Evolutionary conservation across 371 early-diverging fungal genomes (phyloP), one percentile per base, ranked within the genome.

Genomic region (Lichtheimia corymbifera): DNA sequence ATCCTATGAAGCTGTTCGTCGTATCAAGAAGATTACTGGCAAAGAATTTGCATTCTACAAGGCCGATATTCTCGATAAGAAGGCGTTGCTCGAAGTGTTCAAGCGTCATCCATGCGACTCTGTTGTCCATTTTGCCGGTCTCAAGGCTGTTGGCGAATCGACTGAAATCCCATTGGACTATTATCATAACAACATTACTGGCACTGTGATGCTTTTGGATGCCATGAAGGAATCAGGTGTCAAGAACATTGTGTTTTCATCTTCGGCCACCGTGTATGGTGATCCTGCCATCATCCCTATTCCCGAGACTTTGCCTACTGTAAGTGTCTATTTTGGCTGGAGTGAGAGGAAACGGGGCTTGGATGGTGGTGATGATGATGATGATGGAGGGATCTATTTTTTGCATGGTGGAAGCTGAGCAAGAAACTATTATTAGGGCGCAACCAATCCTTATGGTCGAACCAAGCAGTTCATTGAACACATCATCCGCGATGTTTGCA

Each of bases 371-470:
- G n/a, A n/a, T n/a, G n/a, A n/a, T n/a, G n/a, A n/a, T n/a, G n/a
- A n/a, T n/a, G n/a, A n/a, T 18, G 3, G 22, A 22, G 22, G 22
- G 22, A 28, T 35, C 35, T 35, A 35, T 47, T 18, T n/a, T 47
- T 22, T n/a, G 47, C 47, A 58, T 28, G 24, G 11, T 27, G 28
- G 9, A 14, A 41, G 56, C 35, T 28, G 17, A 56, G 20, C 25
- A 13, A 35, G 27, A 35, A 40, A 17, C 66, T 66, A 2, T 61
- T 59, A 35, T 57, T 68, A 82, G 65, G 83, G 78, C 40, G 77
- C 87, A 59, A 89, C 84, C 67, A 91, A 87, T 67, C 94, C 95
- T 24, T 95, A 95, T 63, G 95, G 94, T 14, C 87, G 91, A 30
- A 90, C 94, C 53, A 95, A 95, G 76, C 83, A 88, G 50, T 91